A percentile compares a stretch with the other conserved stretches of the same genome.
phyloP scores from a whole-genome alignment of 768 basidiomycete species.

The Hericium rajendrae region DNA sequence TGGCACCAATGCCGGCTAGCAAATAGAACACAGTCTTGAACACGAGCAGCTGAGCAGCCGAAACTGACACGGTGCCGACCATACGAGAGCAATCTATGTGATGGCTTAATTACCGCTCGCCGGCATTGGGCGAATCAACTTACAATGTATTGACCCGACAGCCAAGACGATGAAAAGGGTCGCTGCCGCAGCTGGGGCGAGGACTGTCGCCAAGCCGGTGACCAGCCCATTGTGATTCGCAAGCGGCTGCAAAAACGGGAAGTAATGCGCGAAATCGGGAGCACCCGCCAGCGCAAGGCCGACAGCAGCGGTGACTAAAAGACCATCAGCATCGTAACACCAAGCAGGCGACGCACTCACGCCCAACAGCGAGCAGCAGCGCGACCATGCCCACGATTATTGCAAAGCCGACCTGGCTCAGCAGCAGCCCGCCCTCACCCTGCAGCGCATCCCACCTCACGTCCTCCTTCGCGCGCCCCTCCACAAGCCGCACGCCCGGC shows the following conservation, averaged over 20 bases:
- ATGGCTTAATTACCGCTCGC: too few relatives aligned
- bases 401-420: constrained; percentile 49
- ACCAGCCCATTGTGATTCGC: constrained; percentile 38
- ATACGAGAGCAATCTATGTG: constrained; percentile 8
- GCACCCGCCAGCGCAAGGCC: constrained; percentile 60
- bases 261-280: constrained; percentile 63
- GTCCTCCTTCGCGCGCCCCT: constrained; percentile 76
- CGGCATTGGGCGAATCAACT: constrained; percentile 18
- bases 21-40: constrained; percentile 60
- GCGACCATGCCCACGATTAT: constrained; percentile 38
- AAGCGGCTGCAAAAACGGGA: constrained; percentile 53
- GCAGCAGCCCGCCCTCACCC: constrained; percentile 32
- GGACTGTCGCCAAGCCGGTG: constrained; percentile 54
- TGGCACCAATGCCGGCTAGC: constrained; percentile 39
- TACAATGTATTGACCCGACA: constrained; percentile 45
- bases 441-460: constrained; percentile 74
- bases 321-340: not conserved
- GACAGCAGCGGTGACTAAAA: constrained; percentile 57
- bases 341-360: constrained; percentile 34
- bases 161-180: constrained; percentile 50
- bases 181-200: constrained; percentile 57
- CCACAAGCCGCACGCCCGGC: constrained; percentile 57
- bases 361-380: constrained; percentile 42
- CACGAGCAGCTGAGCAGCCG: constrained; percentile 45
- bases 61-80: constrained; percentile 53